Base-by-base conservation (phyloP, 768 basidiomycete genomes). In the Auricularia cornea region DNA sequence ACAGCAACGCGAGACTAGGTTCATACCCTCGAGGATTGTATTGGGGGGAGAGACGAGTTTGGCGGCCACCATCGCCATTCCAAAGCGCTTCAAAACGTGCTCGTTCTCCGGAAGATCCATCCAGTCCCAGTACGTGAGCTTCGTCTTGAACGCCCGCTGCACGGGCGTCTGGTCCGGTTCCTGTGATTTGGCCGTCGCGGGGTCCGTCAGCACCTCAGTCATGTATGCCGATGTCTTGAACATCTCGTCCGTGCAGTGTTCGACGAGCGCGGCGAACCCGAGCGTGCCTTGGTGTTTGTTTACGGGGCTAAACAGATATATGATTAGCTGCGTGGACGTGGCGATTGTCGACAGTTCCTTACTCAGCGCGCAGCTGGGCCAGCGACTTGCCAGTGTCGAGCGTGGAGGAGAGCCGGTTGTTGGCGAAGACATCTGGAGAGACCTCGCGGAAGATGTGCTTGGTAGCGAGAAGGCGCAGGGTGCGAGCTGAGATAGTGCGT, bases 361-460 rank as follows among this genome's bases (percentile, higher is more conserved):
- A 33, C 16, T 57, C 28, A 26, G 54, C 54, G 26, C 14, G 26
- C 28, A 31, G 28, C 26, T 57, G 18, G 30, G 54, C 54, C 18
- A 56, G 20, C 3, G 51, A n/a, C 62, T 68, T 70, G 3, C 60
- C 64, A 2, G 68, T 70, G 44, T 68, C 69, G 10, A 71, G 63
- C 16, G 63, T 12, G 23, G 64, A 65, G 4, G 56, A 73, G 29
- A 72, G 48, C 2, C 70, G 67, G 64, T 72, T 74, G 66, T 71
- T 66, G 3, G 69, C 66, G 48, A 73, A 74, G 3, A 72, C 70
- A 30, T 73, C 68, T 14, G 73, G 73, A 0, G 68, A 61, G 6
- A 75, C 71, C 62, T 75, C 74, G 3, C 62, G 62, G 63, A 73
- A 74, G 48, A 74, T 69, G 61, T 75, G 72, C 29, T 70, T 65